Base-by-base conservation (phyloP, 371 early-diverging fungal genomes). In the Coemansia sp. region DNA sequence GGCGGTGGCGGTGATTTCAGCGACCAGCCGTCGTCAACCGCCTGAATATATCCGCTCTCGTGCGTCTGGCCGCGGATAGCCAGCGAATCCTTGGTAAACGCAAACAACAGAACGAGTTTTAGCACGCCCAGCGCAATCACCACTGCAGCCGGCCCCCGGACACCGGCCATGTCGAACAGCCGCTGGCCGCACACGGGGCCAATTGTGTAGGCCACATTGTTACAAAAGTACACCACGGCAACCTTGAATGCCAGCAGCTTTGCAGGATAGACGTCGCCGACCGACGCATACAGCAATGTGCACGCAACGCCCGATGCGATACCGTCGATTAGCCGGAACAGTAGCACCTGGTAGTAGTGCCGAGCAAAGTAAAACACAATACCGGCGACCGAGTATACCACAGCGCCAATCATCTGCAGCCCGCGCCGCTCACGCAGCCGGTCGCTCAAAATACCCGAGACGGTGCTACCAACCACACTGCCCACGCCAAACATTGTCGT, bases 401-500 rank as follows among this genome's bases (percentile, higher is more conserved):
- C 32, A 4, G 64, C 32, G 1, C 68, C 68, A 9, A 53, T 3
- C 4, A 63, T 50, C 49, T 72, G 73, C 32, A 72, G 14, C 4
- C 31, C 30, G 48, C 68, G 55, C 11, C 73, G 63, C 5, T 50
- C 16, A 7, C 51, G 39, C 2, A 59, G 9, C 5, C 57, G 55
- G 45, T 72, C 73, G 40, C 73, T 72, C 13, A 63, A 40, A 5
- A 68, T 34, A 13, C 59, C 68, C 1, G 60, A 35, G 8, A 52
- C 36, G 5, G 41, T 7, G 11, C 59, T 36, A 5, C 73, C 68
- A 30, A 72, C n/a, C 13, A 63, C 43, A 13, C 47, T 45, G 13
- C 73, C 73, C 3, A 72, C 54, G 26, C 73, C 73, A 55, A 72
- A 72, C 73, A 72, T 68, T 10, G 73, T 45, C 1, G 73, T 68